Evolutionary conservation across 768 basidiomycete genomes (phyloP), one percentile per base, ranked within the genome.

Genomic region (Tylopilus plumbeoviolaceoides): DNA sequence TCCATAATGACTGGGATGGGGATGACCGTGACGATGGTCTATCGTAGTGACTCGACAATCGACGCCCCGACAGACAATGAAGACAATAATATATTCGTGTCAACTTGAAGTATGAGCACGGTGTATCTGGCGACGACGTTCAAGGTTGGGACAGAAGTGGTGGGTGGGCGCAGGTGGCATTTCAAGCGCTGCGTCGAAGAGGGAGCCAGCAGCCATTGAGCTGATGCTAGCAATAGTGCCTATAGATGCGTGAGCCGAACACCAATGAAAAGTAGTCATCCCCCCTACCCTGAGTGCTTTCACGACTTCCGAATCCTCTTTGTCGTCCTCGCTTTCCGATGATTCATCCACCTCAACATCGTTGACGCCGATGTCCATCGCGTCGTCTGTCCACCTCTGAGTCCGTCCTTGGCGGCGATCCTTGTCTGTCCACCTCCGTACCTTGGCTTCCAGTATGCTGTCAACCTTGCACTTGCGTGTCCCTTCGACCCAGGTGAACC

Each of bases 231-330:
- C 42, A 30, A n/a, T n/a, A n/a, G n/a, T n/a, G n/a, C n/a, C n/a
- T n/a, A n/a, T n/a, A n/a, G n/a, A n/a, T n/a, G n/a, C n/a, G n/a
- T n/a, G n/a, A n/a, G n/a, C n/a, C n/a, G n/a, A n/a, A n/a, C n/a
- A n/a, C n/a, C n/a, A n/a, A n/a, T n/a, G n/a, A 30, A 11, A 30
- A 11, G 30, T 39, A 44, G 35, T 48, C 25, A 17, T 52, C 2
- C 20, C 59, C 70, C 0, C 47, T 63, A 90, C 90, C 84, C 91
- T 92, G 48, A 94, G 76, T n/a, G 78, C 84, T 61, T 78, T 83
- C 33, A 95, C 81, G 61, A 89, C 84, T 20, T 75, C 59, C 71
- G n/a, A n/a, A 61, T 67, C 0, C n/a, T n/a, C n/a, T n/a, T n/a
- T n/a, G n/a, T n/a, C n/a, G n/a, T n/a, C n/a, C n/a, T n/a, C n/a